Percentiles rank a stretch among this genome's conserved stretches.
Evolutionary conservation across 2,329 filamentous ascomycete species (phyloP).

Genomic region (Verticillium dahliae): DNA sequence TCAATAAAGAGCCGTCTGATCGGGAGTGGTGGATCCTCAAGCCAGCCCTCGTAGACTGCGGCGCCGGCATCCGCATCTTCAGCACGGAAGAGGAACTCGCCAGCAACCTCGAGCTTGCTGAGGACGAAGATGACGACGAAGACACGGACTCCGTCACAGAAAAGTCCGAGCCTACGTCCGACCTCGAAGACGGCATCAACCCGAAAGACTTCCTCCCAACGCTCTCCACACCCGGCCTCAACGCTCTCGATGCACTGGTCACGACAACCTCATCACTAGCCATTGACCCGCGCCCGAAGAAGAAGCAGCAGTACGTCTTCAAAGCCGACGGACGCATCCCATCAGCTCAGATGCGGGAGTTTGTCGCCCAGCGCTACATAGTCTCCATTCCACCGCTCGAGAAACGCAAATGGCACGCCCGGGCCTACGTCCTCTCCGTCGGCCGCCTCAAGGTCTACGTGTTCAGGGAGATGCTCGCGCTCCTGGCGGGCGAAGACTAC

Average conservation of each 20-base stretch:
- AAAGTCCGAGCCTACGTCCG: neutral
- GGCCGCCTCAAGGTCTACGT: constrained; percentile 30
- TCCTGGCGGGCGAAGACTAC: constrained; percentile 26
- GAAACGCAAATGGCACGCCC: constrained; percentile 27
- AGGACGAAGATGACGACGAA: constrained; percentile 20
- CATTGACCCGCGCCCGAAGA: neutral
- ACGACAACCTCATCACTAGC: constrained; percentile 15
- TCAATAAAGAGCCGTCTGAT: constrained; percentile 15
- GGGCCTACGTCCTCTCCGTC: constrained; percentile 27
- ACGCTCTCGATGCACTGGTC: constrained; percentile 22
- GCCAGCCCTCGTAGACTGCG: constrained; percentile 30
- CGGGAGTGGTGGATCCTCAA: constrained; percentile 34
- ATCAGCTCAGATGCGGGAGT: constrained; percentile 27
- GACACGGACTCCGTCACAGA: constrained; percentile 10
- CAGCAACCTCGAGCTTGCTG: constrained; percentile 25
- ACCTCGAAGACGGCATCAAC: constrained; percentile 1
- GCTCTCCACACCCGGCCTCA: constrained; percentile 18
- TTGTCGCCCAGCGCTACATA: constrained; percentile 31
- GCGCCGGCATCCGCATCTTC: constrained; percentile 29
- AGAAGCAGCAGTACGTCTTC: constrained; percentile 17
- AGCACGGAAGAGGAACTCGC: constrained; percentile 28
- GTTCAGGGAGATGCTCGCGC: constrained; percentile 26
- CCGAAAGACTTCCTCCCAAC: constrained; percentile 12
- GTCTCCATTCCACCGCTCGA: constrained; percentile 22
- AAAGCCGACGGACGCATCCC: constrained; percentile 26